Percentiles rank a stretch among this genome's conserved stretches.
Evolutionary conservation across 306 rosid species (phyloP).

Genomic region (Sophora flavescens): DNA sequence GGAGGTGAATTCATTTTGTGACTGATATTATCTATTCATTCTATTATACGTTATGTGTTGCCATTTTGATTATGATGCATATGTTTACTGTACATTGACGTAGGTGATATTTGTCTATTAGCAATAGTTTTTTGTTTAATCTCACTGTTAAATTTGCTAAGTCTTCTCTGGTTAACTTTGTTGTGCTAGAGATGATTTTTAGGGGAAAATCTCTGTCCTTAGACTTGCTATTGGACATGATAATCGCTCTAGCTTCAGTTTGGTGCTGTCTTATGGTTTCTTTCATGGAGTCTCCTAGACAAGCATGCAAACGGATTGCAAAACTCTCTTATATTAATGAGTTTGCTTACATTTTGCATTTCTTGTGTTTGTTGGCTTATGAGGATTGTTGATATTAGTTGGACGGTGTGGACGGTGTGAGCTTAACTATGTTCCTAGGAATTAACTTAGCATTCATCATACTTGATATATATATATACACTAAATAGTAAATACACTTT

Average conservation of each 20-base stretch:
- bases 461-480: no score
- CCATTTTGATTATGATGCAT: neutral
- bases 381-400: no score
- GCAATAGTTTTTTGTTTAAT: neutral
- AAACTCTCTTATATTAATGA: neutral
- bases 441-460: no score
- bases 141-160: neutral
- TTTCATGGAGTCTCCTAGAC: neutral
- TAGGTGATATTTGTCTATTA: neutral
- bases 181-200: conserved; percentile 20
- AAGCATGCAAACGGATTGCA: neutral
- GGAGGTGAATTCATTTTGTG: conserved; percentile 68
- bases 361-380: conserved; percentile 1
- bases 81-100: neutral
- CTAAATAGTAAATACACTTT: no score
- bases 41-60: conserved; percentile 23
- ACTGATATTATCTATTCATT: neutral
- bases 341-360: neutral
- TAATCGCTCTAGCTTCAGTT: neutral
- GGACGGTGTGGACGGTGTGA: no score
- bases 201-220: neutral
- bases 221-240: neutral
- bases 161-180: neutral
- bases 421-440: no score
- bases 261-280: neutral